A percentile compares a stretch with the other conserved stretches of the same genome.
These are phyloP conservation scores for Acacia crassicarpa DNA, from an alignment of 306 rosid species.

Conservation along the genomic window DNA sequence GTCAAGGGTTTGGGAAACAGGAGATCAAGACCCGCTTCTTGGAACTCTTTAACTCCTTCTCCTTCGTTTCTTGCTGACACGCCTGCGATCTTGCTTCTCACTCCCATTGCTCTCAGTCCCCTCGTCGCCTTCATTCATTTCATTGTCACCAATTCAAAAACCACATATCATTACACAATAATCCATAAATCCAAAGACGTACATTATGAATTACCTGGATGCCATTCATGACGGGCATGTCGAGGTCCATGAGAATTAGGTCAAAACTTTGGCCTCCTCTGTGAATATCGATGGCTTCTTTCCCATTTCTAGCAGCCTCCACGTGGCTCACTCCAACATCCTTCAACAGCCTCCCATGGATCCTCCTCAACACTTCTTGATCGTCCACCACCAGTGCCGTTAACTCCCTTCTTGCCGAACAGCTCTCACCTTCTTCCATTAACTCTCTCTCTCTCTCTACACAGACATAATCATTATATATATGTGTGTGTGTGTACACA, in stretches of 20 bases:
- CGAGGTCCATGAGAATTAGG: slow-evolving; percentile 87
- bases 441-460: background rate
- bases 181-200: too few species aligned
- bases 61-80: slow-evolving; percentile 50
- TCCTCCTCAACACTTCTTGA: slow-evolving; percentile 34
- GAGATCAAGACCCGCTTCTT: slow-evolving; percentile 73
- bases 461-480: background rate
- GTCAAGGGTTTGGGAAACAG: slow-evolving; percentile 75
- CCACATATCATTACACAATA: too few species aligned
- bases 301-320: slow-evolving; percentile 62
- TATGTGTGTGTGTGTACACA: background rate
- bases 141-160: background rate
- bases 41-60: slow-evolving; percentile 44
- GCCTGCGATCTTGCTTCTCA: slow-evolving; percentile 69
- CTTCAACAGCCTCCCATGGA: slow-evolving; percentile 55
- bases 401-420: slow-evolving; percentile 13
- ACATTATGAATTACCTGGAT: slow-evolving; percentile 45
- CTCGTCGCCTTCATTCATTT: slow-evolving; percentile 60
- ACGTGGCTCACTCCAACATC: slow-evolving; percentile 49
- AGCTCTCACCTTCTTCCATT: background rate
- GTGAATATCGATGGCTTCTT: slow-evolving; percentile 77
- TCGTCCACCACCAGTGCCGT: slow-evolving; percentile 84
- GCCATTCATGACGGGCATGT: slow-evolving; percentile 93
- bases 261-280: slow-evolving; percentile 55
- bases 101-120: slow-evolving; percentile 66